These are phyloP conservation scores for Dispira simplex DNA, from an alignment of 192 early-diverging fungal species.

Conservation along the genomic window DNA sequence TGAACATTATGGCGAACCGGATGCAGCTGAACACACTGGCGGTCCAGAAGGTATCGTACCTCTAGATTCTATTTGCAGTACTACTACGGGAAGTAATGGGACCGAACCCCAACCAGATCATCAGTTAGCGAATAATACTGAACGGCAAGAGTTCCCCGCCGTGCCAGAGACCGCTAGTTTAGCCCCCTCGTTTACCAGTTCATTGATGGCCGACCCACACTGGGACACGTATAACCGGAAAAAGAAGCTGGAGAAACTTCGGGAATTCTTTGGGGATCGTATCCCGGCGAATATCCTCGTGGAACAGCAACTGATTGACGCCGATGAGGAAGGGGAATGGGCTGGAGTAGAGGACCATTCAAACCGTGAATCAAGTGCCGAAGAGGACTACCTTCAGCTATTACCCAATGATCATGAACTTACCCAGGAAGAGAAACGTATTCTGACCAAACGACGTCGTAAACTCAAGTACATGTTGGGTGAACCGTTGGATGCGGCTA, in stretches of 20 bases:
- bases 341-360: neutral
- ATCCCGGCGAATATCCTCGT: constrained; percentile 6
- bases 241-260: constrained; percentile 29
- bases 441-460: constrained; percentile 38
- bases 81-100: no score
- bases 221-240: constrained; percentile 15
- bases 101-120: no score
- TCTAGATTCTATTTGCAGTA: no score
- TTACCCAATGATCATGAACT: constrained; percentile 30
- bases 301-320: constrained; percentile 1
- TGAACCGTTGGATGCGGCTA: constrained; percentile 34
- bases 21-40: no score
- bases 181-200: no score
- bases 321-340: neutral
- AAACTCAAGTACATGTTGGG: constrained; percentile 45
- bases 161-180: no score
- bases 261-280: constrained; percentile 31
- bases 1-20: neutral
- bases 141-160: no score
- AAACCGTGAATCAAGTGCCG: neutral
- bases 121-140: no score
- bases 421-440: constrained; percentile 30
- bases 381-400: neutral
- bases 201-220: constrained; percentile 2
- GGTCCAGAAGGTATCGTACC: no score